phyloP scores from a whole-genome alignment of 371 early-diverging fungal genomes.

The Mucor plumbeus region DNA sequence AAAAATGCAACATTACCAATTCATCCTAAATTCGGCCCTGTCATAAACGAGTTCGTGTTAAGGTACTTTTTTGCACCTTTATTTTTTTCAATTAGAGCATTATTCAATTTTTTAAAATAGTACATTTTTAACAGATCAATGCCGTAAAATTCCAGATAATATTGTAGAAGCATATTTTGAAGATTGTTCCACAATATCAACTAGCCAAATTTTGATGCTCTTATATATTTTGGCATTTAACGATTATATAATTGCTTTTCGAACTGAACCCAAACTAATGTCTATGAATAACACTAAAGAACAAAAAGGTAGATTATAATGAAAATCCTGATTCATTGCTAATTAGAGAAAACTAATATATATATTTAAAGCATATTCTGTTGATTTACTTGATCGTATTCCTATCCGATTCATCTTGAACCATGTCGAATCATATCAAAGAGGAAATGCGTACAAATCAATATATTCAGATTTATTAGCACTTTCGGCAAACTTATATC shows the following conservation, averaged over 20 bases:
- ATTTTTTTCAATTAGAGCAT: neutral
- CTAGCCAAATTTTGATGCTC: slow-evolving; percentile 45
- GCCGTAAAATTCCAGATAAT: slow-evolving; percentile 41
- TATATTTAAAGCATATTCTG: slow-evolving; percentile 39
- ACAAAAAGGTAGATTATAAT: slow-evolving; percentile 28
- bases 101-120: slow-evolving; percentile 10
- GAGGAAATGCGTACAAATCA: slow-evolving; percentile 37
- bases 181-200: slow-evolving; percentile 29
- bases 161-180: slow-evolving; percentile 32
- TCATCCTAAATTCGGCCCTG: slow-evolving; percentile 36
- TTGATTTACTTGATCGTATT: slow-evolving; percentile 36
- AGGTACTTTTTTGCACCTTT: slow-evolving; percentile 23
- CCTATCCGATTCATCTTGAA: slow-evolving; percentile 51
- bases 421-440: slow-evolving; percentile 39
- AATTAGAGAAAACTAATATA: neutral
- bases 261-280: slow-evolving; percentile 39
- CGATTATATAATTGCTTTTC: slow-evolving; percentile 42
- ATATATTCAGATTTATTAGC: slow-evolving; percentile 52
- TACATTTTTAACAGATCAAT: slow-evolving; percentile 33
- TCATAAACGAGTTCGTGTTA: slow-evolving; percentile 47
- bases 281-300: slow-evolving; percentile 13
- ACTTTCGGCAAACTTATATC: slow-evolving; percentile 49
- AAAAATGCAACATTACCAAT: slow-evolving; percentile 43
- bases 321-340: too few relatives aligned
- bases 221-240: slow-evolving; percentile 50